These are phyloP conservation scores for Pyrenophora seminiperda DNA, from an alignment of 2,329 filamentous ascomycete genomes.

Conservation along the genomic window DNA sequence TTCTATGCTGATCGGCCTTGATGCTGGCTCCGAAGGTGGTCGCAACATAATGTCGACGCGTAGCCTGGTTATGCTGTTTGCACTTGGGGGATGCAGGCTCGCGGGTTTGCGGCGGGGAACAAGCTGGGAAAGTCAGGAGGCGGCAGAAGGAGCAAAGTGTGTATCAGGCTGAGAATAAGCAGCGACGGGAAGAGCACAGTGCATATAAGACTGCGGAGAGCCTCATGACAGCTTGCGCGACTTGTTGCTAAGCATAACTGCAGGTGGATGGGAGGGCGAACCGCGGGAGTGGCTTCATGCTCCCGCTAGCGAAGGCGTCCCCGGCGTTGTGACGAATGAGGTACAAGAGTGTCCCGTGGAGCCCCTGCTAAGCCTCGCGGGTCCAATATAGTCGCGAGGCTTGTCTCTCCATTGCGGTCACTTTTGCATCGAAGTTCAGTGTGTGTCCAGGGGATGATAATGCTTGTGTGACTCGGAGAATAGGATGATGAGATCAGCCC, in stretches of 20 bases:
- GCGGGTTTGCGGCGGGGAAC: conserved; percentile 13
- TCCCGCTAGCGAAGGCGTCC: conserved; percentile 6
- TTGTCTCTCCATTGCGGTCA: conserved; percentile 2
- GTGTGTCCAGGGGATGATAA: conserved; percentile 10
- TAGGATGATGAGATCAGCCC: conserved; percentile 38
- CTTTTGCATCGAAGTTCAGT: not conserved
- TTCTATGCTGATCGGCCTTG: conserved; percentile 42
- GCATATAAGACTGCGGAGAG: conserved; percentile 35
- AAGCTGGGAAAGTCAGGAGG: conserved; percentile 9
- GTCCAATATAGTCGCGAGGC: conserved; percentile 5
- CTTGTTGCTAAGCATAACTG: conserved; percentile 15
- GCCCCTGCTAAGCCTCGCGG: conserved; percentile 24
- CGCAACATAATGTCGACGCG: conserved; percentile 33
- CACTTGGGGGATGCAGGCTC: conserved; percentile 10
- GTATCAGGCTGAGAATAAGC: conserved; percentile 31
- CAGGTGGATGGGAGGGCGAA: conserved; percentile 14
- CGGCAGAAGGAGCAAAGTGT: conserved; percentile 25
- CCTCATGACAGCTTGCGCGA: conserved; percentile 30
- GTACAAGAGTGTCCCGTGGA: not conserved
- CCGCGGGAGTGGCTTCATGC: conserved; percentile 39
- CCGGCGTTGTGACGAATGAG: conserved; percentile 7
- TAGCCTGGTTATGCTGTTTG: conserved; percentile 21
- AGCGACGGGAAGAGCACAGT: conserved; percentile 24
- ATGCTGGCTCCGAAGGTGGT: conserved; percentile 34
- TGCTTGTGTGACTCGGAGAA: conserved; percentile 12